These are phyloP conservation scores for Hamigera avellanea DNA, from an alignment of 495 filamentous ascomycete genomes.

Conservation along the genomic window DNA sequence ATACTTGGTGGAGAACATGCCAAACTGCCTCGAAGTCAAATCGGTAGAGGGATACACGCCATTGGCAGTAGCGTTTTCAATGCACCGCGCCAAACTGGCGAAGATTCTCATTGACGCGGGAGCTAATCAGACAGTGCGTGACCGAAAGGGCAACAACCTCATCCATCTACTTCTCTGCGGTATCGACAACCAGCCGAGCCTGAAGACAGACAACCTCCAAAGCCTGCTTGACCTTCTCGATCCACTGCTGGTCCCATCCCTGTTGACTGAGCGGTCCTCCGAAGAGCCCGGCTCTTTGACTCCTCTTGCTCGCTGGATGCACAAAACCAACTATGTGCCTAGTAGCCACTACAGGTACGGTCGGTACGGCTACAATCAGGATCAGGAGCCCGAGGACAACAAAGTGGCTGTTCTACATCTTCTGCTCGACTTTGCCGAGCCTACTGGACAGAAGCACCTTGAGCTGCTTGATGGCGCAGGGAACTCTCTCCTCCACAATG, in stretches of 20 bases:
- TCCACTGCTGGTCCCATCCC: slow-evolving; percentile 25
- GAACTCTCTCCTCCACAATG: slow-evolving; percentile 51
- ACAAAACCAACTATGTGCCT: slow-evolving; percentile 1
- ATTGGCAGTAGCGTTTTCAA: slow-evolving; percentile 43
- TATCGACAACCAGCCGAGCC: neutral
- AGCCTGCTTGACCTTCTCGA: slow-evolving; percentile 43
- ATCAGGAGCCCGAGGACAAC: too few relatives aligned
- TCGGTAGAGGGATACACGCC: slow-evolving; percentile 46
- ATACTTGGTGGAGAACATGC: slow-evolving; percentile 46
- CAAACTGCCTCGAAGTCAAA: slow-evolving; percentile 45
- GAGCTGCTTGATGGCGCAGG: slow-evolving; percentile 54
- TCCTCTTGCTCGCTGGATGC: slow-evolving; percentile 32
- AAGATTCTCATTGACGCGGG: slow-evolving; percentile 49
- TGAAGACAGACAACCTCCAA: slow-evolving; percentile 17
- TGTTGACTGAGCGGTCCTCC: slow-evolving; percentile 35
- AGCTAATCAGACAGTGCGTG: slow-evolving; percentile 49
- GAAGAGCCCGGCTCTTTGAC: slow-evolving; percentile 32
- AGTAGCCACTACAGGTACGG: too few relatives aligned
- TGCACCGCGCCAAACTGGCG: slow-evolving; percentile 40
- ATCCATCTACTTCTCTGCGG: slow-evolving; percentile 40
- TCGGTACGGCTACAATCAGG: too few relatives aligned
- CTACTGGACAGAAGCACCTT: slow-evolving; percentile 38
- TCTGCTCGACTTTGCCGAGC: slow-evolving; percentile 39
- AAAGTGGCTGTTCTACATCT: slow-evolving; percentile 8
- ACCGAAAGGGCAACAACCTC: slow-evolving; percentile 43